Conservation (phyloP, 73 alveolate genomes). For the Paramecium sexaurelia region DNA sequence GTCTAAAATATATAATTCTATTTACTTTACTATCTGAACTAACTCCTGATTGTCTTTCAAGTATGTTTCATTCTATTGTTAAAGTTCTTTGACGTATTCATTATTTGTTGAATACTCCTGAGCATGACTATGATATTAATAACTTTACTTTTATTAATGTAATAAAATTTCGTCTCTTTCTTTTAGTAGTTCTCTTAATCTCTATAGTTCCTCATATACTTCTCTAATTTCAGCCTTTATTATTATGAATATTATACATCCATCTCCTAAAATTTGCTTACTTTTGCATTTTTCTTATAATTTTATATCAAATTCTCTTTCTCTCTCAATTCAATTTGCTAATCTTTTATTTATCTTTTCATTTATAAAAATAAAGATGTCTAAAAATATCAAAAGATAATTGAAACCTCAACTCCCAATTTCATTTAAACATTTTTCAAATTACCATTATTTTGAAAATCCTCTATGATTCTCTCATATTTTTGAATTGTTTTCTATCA, state of each 20-base stretch:
- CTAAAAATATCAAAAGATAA: not conserved
- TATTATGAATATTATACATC: not conserved
- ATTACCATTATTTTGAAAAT: conserved; percentile 54
- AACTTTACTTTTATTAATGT: not conserved
- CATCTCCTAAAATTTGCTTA: conserved; percentile 22
- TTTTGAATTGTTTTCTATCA: conserved; percentile 19
- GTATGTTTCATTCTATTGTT: not conserved
- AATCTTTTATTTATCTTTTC: conserved; percentile 25
- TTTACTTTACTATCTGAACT: conserved; percentile 40
- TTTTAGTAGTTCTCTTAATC: conserved; percentile 25
- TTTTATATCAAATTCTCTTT: not conserved
- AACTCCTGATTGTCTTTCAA: conserved; percentile 8
- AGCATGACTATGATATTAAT: conserved; percentile 26
- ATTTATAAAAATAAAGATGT: conserved; percentile 38
- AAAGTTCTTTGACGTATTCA: not conserved
- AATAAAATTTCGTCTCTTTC: not conserved
- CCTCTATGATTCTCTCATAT: conserved; percentile 55
- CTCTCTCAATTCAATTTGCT: conserved; percentile 16
- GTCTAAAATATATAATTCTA: not conserved
- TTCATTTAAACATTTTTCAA: conserved; percentile 37
- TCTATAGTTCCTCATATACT: conserved; percentile 27
- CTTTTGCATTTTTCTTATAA: conserved; percentile 54
- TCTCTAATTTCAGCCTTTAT: conserved; percentile 43
- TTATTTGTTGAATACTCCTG: not conserved
- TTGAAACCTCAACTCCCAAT: conserved; percentile 48